Evolutionary conservation across 495 filamentous ascomycete genomes (phyloP).

Genomic region (Alectoria sarmentosa): DNA sequence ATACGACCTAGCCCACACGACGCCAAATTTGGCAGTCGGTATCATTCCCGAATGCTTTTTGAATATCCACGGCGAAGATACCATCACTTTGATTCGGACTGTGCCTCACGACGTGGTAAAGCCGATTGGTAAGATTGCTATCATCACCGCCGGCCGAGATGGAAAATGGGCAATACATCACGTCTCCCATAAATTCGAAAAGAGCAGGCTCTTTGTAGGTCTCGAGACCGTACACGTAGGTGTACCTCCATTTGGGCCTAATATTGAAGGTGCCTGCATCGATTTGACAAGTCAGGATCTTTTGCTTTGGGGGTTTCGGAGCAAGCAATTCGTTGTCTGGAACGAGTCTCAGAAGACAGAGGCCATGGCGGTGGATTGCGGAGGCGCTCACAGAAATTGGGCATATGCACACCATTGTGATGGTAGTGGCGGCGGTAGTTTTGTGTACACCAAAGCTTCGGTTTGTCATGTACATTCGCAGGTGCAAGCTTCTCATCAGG

Average conservation of each 20-base stretch:
- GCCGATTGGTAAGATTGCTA: slow-evolving; percentile 24
- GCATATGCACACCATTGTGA: slow-evolving; percentile 42
- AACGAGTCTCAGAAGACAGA: slow-evolving; percentile 62
- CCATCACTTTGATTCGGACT: slow-evolving; percentile 57
- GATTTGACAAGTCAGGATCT: slow-evolving; percentile 42
- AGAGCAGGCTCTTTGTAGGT: slow-evolving; percentile 11
- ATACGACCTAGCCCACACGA: slow-evolving; percentile 34
- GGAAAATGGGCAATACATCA: slow-evolving; percentile 59
- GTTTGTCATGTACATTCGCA: slow-evolving; percentile 44
- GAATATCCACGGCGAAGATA: slow-evolving; percentile 52
- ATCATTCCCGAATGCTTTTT: slow-evolving; percentile 4
- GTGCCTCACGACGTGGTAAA: slow-evolving; percentile 26
- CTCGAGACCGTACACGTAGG: slow-evolving; percentile 46
- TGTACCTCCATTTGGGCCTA: slow-evolving; percentile 54
- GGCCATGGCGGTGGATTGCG: slow-evolving; percentile 64
- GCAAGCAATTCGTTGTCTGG: slow-evolving; percentile 71
- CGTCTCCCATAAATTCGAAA: slow-evolving; percentile 10
- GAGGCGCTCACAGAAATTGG: slow-evolving; percentile 74
- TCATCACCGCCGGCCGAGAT: slow-evolving; percentile 68
- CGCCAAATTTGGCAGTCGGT: background rate
- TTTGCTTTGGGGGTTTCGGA: slow-evolving; percentile 71
- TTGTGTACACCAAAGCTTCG: slow-evolving; percentile 48
- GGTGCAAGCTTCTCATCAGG: slow-evolving; percentile 36
- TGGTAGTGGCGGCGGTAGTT: slow-evolving; percentile 31
- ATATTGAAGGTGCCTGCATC: slow-evolving; percentile 63